Percentiles rank a stretch among this genome's conserved stretches.
These are phyloP conservation scores for Penicillium fuscoglaucum DNA, from an alignment of 2,329 filamentous ascomycete species.

Conservation along the genomic window DNA sequence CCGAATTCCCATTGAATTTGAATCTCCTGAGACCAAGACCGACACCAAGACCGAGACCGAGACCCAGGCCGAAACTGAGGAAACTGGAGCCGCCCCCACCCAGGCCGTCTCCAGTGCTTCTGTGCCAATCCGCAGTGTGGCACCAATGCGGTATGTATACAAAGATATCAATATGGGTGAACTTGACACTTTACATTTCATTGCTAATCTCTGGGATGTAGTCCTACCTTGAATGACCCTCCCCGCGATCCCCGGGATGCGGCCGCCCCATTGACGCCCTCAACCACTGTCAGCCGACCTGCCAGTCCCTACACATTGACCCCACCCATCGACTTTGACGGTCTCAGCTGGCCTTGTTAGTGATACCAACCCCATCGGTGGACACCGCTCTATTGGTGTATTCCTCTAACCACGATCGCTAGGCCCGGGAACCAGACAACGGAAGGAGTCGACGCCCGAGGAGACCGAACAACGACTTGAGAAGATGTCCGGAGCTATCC, in stretches of 20 bases:
- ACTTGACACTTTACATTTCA: background rate
- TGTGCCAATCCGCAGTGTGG: conserved; percentile 17
- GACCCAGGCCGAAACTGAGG: conserved; percentile 20
- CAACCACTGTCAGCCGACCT: conserved; percentile 52
- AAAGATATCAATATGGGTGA: background rate
- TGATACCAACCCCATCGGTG: conserved; percentile 13
- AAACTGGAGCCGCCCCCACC: conserved; percentile 7
- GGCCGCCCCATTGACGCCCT: conserved; percentile 51
- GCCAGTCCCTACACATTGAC: conserved; percentile 52
- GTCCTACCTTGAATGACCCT: conserved; percentile 48
- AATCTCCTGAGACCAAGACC: conserved; percentile 19
- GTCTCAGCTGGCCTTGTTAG: conserved; percentile 55
- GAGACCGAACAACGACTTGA: conserved; percentile 58
- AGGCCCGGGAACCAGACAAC: conserved; percentile 51
- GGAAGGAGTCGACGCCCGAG: conserved; percentile 59
- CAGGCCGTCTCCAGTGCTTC: conserved; percentile 17
- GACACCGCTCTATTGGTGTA: background rate
- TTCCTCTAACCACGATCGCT: conserved; percentile 15
- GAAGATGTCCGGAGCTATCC: conserved; percentile 63
- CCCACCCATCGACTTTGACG: conserved; percentile 54
- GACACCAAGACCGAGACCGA: conserved; percentile 18
- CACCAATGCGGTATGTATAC: conserved; percentile 29
- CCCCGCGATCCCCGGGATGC: conserved; percentile 56
- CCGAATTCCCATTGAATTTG: conserved; percentile 35
- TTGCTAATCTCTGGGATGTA: conserved; percentile 15